These are phyloP conservation scores for Globisporangium canariense DNA, from an alignment of 352 stramenopile species.

Conservation along the genomic window DNA sequence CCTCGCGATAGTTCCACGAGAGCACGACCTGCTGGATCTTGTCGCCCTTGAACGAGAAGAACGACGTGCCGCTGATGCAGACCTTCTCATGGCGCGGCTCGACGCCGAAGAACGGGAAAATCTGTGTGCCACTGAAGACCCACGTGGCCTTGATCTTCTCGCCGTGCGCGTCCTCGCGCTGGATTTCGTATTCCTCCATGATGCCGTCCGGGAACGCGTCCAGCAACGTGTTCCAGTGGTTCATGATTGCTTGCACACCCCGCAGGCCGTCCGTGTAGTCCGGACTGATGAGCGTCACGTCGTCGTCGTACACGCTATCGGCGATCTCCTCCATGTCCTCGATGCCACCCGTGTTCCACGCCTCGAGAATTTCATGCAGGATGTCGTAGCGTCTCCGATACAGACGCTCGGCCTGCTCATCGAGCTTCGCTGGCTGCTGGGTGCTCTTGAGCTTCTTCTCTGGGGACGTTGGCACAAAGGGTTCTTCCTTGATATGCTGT, in stretches of 20 bases:
- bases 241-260: constrained; percentile 67
- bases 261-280: constrained; percentile 61
- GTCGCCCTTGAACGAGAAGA: constrained; percentile 78
- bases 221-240: constrained; percentile 63
- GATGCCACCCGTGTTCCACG: constrained; percentile 79
- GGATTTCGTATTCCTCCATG: constrained; percentile 81
- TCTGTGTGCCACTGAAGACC: constrained; percentile 78
- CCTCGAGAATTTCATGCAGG: constrained; percentile 67
- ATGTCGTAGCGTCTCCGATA: constrained; percentile 71
- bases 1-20: constrained; percentile 73
- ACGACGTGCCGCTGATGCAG: constrained; percentile 69
- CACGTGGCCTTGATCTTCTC: constrained; percentile 72
- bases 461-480: constrained; percentile 1
- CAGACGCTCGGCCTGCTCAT: constrained; percentile 48
- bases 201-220: constrained; percentile 78
- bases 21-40: constrained; percentile 70
- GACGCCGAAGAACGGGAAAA: constrained; percentile 69
- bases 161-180: constrained; percentile 48
- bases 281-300: constrained; percentile 66
- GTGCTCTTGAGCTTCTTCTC: constrained; percentile 38
- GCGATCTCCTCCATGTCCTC: constrained; percentile 83
- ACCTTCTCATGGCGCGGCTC: constrained; percentile 75
- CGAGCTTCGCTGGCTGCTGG: constrained; percentile 22
- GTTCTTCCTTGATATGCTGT: constrained; percentile 15
- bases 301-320: constrained; percentile 65